Evolutionary conservation across 371 early-diverging fungal genomes (phyloP).

Genomic region (Rhizopus sp.): DNA sequence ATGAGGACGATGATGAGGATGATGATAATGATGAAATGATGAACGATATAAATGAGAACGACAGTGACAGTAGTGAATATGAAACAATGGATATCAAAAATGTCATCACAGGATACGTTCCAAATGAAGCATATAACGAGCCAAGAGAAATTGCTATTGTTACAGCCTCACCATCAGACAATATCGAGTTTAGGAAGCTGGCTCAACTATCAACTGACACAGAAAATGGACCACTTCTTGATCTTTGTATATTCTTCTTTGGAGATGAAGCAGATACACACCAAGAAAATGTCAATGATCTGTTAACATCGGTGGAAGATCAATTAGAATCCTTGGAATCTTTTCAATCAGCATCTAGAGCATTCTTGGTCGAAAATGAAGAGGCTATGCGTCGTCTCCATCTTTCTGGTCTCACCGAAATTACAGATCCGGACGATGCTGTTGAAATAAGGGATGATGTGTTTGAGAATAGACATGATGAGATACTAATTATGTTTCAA

Average conservation of each 20-base stretch:
- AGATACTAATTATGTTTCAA: slow-evolving; percentile 2
- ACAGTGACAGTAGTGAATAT: too few relatives aligned
- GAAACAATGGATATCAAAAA: neutral
- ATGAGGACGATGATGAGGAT: slow-evolving; percentile 25
- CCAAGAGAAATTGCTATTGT: slow-evolving; percentile 18
- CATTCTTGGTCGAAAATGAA: slow-evolving; percentile 21
- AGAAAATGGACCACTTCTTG: slow-evolving; percentile 27
- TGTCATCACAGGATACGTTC: neutral
- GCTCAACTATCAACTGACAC: slow-evolving; percentile 8
- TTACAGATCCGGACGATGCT: neutral
- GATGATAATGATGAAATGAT: slow-evolving; percentile 9
- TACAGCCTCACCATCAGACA: slow-evolving; percentile 6
- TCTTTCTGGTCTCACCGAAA: slow-evolving; percentile 2
- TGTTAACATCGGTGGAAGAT: slow-evolving; percentile 1
- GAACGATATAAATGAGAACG: slow-evolving; percentile 8
- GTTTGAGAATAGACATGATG: slow-evolving; percentile 12
- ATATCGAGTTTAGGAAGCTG: slow-evolving; percentile 22
- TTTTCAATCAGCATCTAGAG: slow-evolving; percentile 8
- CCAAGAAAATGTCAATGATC: slow-evolving; percentile 8
- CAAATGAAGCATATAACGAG: neutral
- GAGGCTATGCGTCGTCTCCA: slow-evolving; percentile 8
- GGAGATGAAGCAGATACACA: slow-evolving; percentile 12
- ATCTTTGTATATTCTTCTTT: slow-evolving; percentile 41
- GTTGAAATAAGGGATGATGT: slow-evolving; percentile 4
- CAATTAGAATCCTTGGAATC: slow-evolving; percentile 9